phyloP scores from a whole-genome alignment of 1,284 basidiomycete genomes.

The Leccinum holopus region DNA sequence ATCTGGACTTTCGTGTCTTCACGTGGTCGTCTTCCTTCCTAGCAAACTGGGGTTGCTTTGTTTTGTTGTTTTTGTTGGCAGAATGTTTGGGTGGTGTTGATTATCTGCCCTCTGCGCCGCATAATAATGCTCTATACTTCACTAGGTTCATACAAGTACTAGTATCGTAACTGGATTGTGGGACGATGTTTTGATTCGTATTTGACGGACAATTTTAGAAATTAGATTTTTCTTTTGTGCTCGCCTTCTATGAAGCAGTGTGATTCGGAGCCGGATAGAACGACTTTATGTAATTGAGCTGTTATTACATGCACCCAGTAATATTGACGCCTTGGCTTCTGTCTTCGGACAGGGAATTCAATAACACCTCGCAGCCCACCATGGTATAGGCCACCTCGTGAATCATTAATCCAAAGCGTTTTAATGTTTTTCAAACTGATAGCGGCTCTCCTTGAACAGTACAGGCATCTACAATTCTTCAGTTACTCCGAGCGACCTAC shows the following conservation, averaged over 20 bases:
- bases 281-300: no score
- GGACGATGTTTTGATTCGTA: not conserved
- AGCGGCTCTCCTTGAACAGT: constrained; percentile 10
- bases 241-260: no score
- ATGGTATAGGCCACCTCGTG: constrained; percentile 13
- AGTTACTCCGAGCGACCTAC: constrained; percentile 37
- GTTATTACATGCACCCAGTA: not conserved
- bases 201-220: not conserved
- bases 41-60: not conserved
- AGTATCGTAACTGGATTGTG: not conserved
- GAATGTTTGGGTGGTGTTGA: not conserved
- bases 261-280: no score
- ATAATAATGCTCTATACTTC: constrained; percentile 7
- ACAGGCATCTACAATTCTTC: constrained; percentile 43
- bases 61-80: not conserved
- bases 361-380: constrained; percentile 4
- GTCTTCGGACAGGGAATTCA: not conserved
- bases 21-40: not conserved
- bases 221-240: no score
- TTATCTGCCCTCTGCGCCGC: not conserved
- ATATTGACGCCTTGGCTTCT: not conserved
- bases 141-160: constrained; percentile 7
- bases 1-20: constrained; percentile 2
- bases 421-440: not conserved
- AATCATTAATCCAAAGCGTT: not conserved